These are phyloP conservation scores for Astragalus glycyphyllos DNA, from an alignment of 306 rosid species.

Conservation along the genomic window DNA sequence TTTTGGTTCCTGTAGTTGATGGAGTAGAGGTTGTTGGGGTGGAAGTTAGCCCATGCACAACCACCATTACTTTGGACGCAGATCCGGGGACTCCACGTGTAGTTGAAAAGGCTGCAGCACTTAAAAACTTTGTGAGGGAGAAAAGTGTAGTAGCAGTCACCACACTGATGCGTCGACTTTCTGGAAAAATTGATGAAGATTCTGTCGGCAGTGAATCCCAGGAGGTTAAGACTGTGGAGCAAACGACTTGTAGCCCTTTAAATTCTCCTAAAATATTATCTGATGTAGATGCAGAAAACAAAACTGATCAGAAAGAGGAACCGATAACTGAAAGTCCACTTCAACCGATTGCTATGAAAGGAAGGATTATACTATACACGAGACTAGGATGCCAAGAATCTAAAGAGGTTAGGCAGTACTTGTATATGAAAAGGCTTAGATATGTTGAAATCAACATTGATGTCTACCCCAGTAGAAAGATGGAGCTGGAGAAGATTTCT, in stretches of 20 bases:
- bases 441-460: slow-evolving; percentile 83
- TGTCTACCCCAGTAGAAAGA: slow-evolving; percentile 74
- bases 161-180: slow-evolving; percentile 69
- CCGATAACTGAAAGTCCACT: slow-evolving; percentile 42
- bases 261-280: slow-evolving; percentile 60
- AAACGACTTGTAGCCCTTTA: slow-evolving; percentile 61
- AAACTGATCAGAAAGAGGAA: slow-evolving; percentile 47
- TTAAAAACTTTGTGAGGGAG: slow-evolving; percentile 72
- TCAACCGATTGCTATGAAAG: slow-evolving; percentile 59
- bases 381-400: slow-evolving; percentile 75
- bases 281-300: slow-evolving; percentile 51
- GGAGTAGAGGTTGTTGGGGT: slow-evolving; percentile 69
- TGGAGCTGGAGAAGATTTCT: slow-evolving; percentile 74
- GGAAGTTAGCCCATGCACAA: slow-evolving; percentile 58
- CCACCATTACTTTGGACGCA: slow-evolving; percentile 49
- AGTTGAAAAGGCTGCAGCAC: slow-evolving; percentile 73
- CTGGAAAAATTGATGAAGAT: slow-evolving; percentile 59
- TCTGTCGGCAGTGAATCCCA: slow-evolving; percentile 44
- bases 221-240: slow-evolving; percentile 44
- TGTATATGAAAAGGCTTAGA: slow-evolving; percentile 68
- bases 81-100: slow-evolving; percentile 64
- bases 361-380: slow-evolving; percentile 77
- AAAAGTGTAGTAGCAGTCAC: slow-evolving; percentile 72
- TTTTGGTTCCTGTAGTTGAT: slow-evolving; percentile 72
- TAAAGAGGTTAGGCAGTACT: slow-evolving; percentile 69